Base-by-base conservation (phyloP, 1,284 basidiomycete genomes). In the Grifola frondosa region DNA sequence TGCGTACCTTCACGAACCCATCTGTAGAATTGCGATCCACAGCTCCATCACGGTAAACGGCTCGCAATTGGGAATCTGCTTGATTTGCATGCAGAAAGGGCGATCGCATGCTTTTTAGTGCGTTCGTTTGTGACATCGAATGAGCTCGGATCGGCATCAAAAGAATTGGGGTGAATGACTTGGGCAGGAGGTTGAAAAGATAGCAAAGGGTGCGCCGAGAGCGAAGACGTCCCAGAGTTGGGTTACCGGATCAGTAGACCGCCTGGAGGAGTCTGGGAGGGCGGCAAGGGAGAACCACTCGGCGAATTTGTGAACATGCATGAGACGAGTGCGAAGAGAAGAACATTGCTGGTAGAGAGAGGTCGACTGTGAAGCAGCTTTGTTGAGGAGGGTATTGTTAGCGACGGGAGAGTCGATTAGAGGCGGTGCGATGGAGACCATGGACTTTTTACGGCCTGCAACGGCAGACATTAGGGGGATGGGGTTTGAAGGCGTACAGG, bases 201-300 rank as follows among this genome's bases (percentile, higher is more conserved):
- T 88, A 94, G 71, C 93, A 96, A 50, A 99, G 86, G 26, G 95
- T 24, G 91, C 86, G 49, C 97, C 96, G 31, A 95, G 80, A 26
- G 92, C 86, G 68, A 99, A 90, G 62, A 89, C 84, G 62, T 95
- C 91, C 84, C 94, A 95, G 37, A 97, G 82, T 66, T 95, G 91
- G 30, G 90, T 87, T 57, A 99, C 96, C 30, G 87, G 86, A 68
- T 91, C 88, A 30, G 85, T 85, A 23, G 84, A 88, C 61, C 82
- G 80, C 48, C 88, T 77, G 16, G 81, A 71, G 54, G 71, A 64
- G 26, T 81, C 80, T 37, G 74, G 63, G 6, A 72, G 63, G 9
- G 75, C 69, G 3, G 77, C 75, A 54, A 84, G 70, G 32, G 75
- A 64, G 59, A 91, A 86, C 69, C 84, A 91, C 42, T 75, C 70